phyloP scores from a whole-genome alignment of 108 stramenopile genomes.

The Cyclotella sp. region DNA sequence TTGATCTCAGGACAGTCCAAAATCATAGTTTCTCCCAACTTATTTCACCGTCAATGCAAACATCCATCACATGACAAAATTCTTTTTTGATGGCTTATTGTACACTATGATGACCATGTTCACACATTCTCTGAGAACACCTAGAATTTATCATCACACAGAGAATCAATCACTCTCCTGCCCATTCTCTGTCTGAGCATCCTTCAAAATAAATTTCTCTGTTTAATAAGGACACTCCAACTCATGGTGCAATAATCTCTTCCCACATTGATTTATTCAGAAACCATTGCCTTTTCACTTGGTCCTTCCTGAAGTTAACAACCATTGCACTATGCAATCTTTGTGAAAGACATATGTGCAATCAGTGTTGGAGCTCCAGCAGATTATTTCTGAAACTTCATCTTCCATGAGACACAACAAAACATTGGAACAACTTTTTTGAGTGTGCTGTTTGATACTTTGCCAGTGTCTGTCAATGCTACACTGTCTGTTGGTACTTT shows the following conservation, averaged over 20 bases:
- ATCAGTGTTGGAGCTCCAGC: conserved; percentile 61
- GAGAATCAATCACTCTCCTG: not conserved
- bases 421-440: conserved; percentile 53
- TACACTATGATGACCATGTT: not conserved
- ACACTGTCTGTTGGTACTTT: not conserved
- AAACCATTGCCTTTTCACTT: conserved; percentile 36
- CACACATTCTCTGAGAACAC: too few species aligned
- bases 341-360: conserved; percentile 58
- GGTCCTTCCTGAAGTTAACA: conserved; percentile 49
- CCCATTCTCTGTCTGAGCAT: not conserved
- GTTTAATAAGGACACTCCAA: conserved; percentile 73
- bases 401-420: conserved; percentile 65
- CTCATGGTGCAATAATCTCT: conserved; percentile 40
- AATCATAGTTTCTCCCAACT: too few species aligned
- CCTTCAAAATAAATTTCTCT: conserved; percentile 52
- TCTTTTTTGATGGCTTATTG: not conserved
- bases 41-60: too few species aligned
- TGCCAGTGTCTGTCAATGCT: not conserved
- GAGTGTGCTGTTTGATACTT: not conserved
- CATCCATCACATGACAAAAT: too few species aligned
- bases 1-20: too few species aligned
- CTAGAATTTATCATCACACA: too few species aligned
- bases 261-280: conserved; percentile 31
- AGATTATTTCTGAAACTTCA: conserved; percentile 51
- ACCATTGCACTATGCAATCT: conserved; percentile 54